Evolutionary conservation across 2,329 filamentous ascomycete species (phyloP), one percentile per base, ranked within the genome.

Genomic region (Bipolaris oryzae): DNA sequence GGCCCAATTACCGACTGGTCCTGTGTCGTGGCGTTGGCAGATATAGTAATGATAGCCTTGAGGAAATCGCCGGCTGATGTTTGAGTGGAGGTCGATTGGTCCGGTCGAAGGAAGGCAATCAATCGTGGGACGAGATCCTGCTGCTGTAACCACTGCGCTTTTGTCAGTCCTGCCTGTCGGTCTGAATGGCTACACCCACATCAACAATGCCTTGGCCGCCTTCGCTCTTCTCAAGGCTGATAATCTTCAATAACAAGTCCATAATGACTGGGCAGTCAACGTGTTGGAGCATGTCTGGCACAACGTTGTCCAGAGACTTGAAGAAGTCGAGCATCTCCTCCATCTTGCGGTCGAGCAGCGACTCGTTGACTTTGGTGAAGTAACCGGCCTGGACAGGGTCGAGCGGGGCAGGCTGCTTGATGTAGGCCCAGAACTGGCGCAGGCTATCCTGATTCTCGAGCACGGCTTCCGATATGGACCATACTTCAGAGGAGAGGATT

Each of bases 1-100:
- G 95, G 95, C 3, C 95, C 95, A 73, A 99, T 98, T 70, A 96
- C 97, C n/a, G 94, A 95, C 74, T 97, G 93, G 71, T 99, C 95
- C 71, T 97, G 96, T 68, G 96, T 95, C 1, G 94, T 97, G 3
- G 95, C 95, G 72, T 99, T 99, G 58, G 95, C 95, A 1, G 95
- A 98, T 56, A 99, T 97, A 23, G 95, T 99, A 65, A 99, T 98
- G 73, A 99, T 97, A 39, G 95, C 95, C 76, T 99, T 99, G 69
- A 99, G 85, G 67, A 99, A 99, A 74, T 99, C 95, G 41, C 95
- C 95, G 0, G 95, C 95, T 0, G 95, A 96, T 0, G 95, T 98
- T 76, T 99, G 95, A 2, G 95, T 96, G 1, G 94, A 91, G 75
- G 92, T 91, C 61, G 88, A 90, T 71, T 96, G 88, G 59, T 96